Evolutionary conservation across 1,139 yeast species (phyloP), one percentile per base, ranked within the genome.

Genomic region (Meyerozyma smithsonii): DNA sequence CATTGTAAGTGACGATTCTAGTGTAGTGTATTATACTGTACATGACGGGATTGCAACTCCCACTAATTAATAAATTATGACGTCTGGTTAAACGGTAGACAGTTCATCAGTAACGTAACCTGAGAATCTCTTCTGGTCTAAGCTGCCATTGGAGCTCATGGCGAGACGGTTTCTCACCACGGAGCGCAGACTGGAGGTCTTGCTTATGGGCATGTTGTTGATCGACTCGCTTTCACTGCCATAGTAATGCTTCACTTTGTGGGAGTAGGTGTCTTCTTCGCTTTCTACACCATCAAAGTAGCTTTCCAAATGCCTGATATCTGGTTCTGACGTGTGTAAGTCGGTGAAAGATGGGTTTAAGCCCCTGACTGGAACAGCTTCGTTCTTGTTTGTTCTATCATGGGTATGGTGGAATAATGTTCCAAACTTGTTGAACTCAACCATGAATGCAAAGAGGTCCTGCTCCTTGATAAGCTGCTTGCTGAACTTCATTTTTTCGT

Each of bases 401-500:
- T 30, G 8, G 21, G 20, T 18, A 6, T 18, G 21, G 14, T 30
- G 34, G 34, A 30, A 30, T 4, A 30, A 8, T 11, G 21, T 30
- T 17, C 34, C 34, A 18, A 30, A 30, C 21, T 18, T 16, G 34
- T 30, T 30, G 34, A 30, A 30, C 14, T 30, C 34, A 5, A 30
- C 34, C 72, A 89, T 76, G 50, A 87, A 81, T 32, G 66, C 69
- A 28, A 79, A 62, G 51, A 89, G 79, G 37, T 84, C 83, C 2
- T 60, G 64, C 46, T 84, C 82, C 1, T 72, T 60, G 11, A 88
- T 77, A 15, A 81, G 70, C 18, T 70, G 60, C 1, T 84, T 84
- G 1, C 94, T 77, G 57, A 80, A 90, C 45, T 89, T 67, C 28
- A 84, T 70, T 37, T 67, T 66, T 48, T 89, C 96, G 59, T 88